Base-by-base conservation (phyloP, 805 yeast genomes). In the Kodamaea nitidulidarum region DNA sequence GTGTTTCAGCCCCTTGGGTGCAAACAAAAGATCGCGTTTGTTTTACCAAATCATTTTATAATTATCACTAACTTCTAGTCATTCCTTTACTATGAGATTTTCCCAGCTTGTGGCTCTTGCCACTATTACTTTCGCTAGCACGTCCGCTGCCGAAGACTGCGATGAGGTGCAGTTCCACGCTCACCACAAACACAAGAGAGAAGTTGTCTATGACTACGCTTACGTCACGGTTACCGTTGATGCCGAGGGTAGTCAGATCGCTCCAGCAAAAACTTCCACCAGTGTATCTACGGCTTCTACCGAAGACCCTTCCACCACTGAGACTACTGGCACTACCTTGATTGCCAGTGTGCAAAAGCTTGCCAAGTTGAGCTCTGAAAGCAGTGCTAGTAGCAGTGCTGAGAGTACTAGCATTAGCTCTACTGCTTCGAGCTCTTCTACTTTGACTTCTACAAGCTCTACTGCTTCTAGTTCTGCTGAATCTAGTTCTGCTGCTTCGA, bases 181-280 rank as follows among this genome's bases (percentile, higher is more conserved):
- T 42, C 84, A 81, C 66, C 81, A 73, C 65, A 75, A 65, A 58
- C 81, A 73, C 61, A 78, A 70, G 61, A 73, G 78, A 67, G 81
- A 76, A 34, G 73, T 71, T 46, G 82, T 75, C 31, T 66, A 71
- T 44, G 75, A 71, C 52, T 71, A 71, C 46, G 73, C 70, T 25
- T 58, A 64, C 45, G 67, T 66, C 38, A 66, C 71, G 26, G 69
- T 70, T 39, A 61, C 72, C 43, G 70, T 69, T 40, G 67, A 71
- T 46, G 69, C 65, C 30, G 43, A 60, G 32, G 76, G 75, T 44
- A 63, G 62, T 12, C 65, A 65, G 17, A 49, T 61, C 17, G 57
- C 57, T 17, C 46, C 59, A 22, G 41, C 59, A 21, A 33, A 54
- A n/a, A 30, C 59, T 16, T 35, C 52, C 18, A 32, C 54, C 30